Conservation (phyloP, 768 basidiomycete species). For the Boletus barrowsii region DNA sequence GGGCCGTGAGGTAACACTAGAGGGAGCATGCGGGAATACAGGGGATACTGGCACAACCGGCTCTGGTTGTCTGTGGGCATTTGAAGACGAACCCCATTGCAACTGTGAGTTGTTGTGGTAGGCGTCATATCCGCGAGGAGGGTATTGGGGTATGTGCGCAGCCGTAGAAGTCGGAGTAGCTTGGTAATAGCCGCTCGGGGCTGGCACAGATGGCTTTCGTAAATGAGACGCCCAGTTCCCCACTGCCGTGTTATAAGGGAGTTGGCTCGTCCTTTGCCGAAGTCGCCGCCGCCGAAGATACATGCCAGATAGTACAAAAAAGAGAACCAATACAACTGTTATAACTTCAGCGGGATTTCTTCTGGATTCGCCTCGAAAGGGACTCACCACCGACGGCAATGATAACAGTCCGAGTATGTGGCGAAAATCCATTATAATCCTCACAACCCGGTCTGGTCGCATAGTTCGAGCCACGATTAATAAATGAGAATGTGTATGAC, state of each 20-base stretch:
- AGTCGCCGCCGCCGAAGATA: constrained; percentile 1
- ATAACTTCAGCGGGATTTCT: constrained; percentile 3
- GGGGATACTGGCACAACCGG: not conserved
- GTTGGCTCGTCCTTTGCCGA: not conserved
- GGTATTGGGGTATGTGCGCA: constrained; percentile 3
- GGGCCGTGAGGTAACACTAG: not conserved
- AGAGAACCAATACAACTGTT: not conserved
- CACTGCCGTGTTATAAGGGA: not conserved
- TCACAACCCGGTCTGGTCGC: not conserved
- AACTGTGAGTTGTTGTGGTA: not conserved
- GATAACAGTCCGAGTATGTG: not conserved
- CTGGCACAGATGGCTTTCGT: constrained; percentile 5
- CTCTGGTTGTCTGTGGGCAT: not conserved
- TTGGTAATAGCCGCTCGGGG: not conserved
- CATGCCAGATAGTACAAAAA: not conserved
- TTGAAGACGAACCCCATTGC: not conserved
- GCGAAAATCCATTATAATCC: not conserved
- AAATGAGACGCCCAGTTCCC: not conserved
- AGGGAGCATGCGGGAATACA: not conserved
- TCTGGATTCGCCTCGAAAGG: not conserved
- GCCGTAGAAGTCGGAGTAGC: not conserved
- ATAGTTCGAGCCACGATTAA: not conserved
- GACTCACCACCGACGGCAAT: constrained; percentile 10
- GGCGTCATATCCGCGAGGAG: constrained; percentile 3
- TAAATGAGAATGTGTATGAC: not conserved